Evolutionary conservation across 768 basidiomycete genomes (phyloP).

Genomic region (Mycena latifolia): DNA sequence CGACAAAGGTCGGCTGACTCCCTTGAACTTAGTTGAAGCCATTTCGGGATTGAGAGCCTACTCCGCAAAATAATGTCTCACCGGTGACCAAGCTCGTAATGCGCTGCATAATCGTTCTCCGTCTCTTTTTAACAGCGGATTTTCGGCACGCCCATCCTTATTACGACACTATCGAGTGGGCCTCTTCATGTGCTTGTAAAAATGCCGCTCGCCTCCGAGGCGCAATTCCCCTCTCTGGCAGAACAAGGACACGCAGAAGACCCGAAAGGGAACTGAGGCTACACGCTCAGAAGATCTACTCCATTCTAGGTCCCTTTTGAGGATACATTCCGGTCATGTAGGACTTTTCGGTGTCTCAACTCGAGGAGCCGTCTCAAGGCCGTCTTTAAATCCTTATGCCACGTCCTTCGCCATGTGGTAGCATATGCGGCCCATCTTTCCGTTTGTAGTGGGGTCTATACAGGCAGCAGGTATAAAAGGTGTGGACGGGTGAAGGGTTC

Average conservation of each 20-base stretch:
- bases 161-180: background rate
- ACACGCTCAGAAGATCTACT: slow-evolving; percentile 21
- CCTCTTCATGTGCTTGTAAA: background rate
- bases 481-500: background rate
- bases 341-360: background rate
- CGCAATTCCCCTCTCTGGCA: slow-evolving; percentile 23
- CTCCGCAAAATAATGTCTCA: background rate
- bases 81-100: background rate
- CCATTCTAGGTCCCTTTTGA: slow-evolving; percentile 7
- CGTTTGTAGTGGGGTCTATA: background rate
- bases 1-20: background rate
- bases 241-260: slow-evolving; percentile 19
- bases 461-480: slow-evolving; percentile 13
- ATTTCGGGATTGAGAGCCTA: background rate
- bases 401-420: background rate
- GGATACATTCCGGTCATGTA: slow-evolving; percentile 21
- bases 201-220: background rate
- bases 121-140: background rate
- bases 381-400: background rate
- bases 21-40: background rate
- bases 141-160: background rate
- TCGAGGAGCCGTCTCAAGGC: background rate
- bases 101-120: background rate
- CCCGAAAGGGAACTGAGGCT: slow-evolving; percentile 15
- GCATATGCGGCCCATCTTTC: slow-evolving; percentile 17